Evolutionary conservation across 106 monocot genomes (phyloP), one percentile per base, ranked within the genome.

Genomic region (Acorus calamus): DNA sequence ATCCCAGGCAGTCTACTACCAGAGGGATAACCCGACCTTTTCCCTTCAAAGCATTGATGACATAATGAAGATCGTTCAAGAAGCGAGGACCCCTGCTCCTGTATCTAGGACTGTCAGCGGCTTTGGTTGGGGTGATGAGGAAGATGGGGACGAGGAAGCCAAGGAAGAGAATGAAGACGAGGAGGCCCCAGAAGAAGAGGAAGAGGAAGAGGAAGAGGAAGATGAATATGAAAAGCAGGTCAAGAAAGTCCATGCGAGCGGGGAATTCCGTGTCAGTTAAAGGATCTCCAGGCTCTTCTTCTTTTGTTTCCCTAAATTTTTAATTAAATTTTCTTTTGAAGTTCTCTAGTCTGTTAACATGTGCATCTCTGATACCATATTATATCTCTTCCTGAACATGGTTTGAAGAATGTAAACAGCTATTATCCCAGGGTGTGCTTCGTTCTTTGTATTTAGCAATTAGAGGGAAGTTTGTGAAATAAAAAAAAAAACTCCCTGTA

Each of bases 61-160:
- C 52, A 87, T 83, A 14, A 87, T 87, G 86, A 63, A 74, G 71
- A 83, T 87, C 0, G 73, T 87, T 0, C 65, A 66, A 7, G 77
- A 87, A 66, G 86, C 86, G 12, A 73, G 77, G 63, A 66, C 10
- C 3, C 64, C 60, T 4, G 79, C 73, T 6, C 69, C 57, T 0
- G 55, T 73, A 8, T 55, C 66, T 8, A 65, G 62, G 4, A 54
- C 76, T 3, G 56, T 71, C 11, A 42, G 79, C 2, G 78, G 81
- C 14, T 78, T 72, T 3, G 80, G 74, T 10, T 83, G 83, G 77
- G 41, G 52, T 14, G 55, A 53, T 3, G 76, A 77, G 56, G 83
- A 74, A 46, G 82, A 79, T 1, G 77, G 66, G 44, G 60, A 63
- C 4, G 41, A 42, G 28, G 63, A 55, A 42, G 63, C 14, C 56